These are phyloP conservation scores for Metschnikowia reukaufii DNA, from an alignment of 805 yeast genomes.

Conservation along the genomic window DNA sequence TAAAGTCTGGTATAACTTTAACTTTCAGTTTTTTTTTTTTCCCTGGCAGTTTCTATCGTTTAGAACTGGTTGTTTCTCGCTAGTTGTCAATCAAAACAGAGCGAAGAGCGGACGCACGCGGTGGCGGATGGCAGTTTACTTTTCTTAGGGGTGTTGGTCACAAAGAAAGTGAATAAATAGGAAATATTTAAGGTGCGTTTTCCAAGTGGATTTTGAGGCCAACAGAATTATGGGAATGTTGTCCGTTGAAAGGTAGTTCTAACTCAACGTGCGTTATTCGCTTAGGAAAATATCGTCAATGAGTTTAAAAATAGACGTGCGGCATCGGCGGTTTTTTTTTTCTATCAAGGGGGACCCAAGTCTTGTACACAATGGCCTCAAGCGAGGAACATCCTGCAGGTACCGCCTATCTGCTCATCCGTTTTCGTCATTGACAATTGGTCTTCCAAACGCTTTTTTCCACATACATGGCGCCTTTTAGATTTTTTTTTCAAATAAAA, in stretches of 20 bases:
- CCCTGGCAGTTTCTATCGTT: neutral
- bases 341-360: neutral
- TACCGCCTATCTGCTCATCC: neutral
- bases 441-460: neutral
- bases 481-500: too few relatives aligned
- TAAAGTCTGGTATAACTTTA: too few relatives aligned
- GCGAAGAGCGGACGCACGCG: neutral
- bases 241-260: neutral
- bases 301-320: slow-evolving; percentile 14
- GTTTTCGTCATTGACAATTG: too few relatives aligned
- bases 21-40: too few relatives aligned
- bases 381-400: slow-evolving; percentile 1
- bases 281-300: neutral
- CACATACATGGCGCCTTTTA: too few relatives aligned
- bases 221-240: neutral
- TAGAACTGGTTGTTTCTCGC: neutral
- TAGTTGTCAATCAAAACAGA: neutral
- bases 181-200: too few relatives aligned
- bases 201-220: neutral
- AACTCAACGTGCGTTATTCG: slow-evolving; percentile 2
- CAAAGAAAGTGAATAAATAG: too few relatives aligned
- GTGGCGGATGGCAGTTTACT: neutral
- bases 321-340: slow-evolving; percentile 8
- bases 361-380: neutral
- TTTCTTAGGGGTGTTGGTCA: neutral